A percentile compares a stretch with the other conserved stretches of the same genome.
phyloP scores from a whole-genome alignment of 257 asterid genomes.

The Agastache rugosa region DNA sequence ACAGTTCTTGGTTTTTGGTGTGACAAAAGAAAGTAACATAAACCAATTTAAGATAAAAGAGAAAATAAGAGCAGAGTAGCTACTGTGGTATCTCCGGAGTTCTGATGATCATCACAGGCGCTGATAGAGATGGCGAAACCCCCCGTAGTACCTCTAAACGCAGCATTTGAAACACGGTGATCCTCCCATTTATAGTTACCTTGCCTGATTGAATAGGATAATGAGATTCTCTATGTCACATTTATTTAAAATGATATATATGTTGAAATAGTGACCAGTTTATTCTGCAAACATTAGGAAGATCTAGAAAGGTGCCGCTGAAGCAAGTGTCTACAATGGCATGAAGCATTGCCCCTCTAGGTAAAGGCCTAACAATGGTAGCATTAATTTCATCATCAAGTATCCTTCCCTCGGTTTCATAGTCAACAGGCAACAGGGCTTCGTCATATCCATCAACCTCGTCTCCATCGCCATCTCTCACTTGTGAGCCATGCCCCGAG shows the following conservation, averaged over 20 bases:
- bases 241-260: not conserved
- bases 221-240: not conserved
- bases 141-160: slow-evolving; percentile 70
- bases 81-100: slow-evolving; percentile 81
- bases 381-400: slow-evolving; percentile 83
- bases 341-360: slow-evolving; percentile 74
- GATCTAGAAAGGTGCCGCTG: slow-evolving; percentile 85
- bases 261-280: slow-evolving; percentile 51
- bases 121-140: slow-evolving; percentile 78
- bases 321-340: slow-evolving; percentile 85
- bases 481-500: slow-evolving; percentile 81
- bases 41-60: not conserved
- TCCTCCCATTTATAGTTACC: slow-evolving; percentile 75
- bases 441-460: slow-evolving; percentile 85
- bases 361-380: slow-evolving; percentile 78
- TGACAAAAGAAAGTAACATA: not conserved
- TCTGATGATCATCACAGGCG: slow-evolving; percentile 89
- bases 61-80: slow-evolving; percentile 13
- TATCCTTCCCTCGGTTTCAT: slow-evolving; percentile 70
- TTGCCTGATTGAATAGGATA: slow-evolving; percentile 53
- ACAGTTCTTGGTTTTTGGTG: not conserved
- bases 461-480: slow-evolving; percentile 68
- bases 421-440: slow-evolving; percentile 77
- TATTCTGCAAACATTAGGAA: slow-evolving; percentile 64
- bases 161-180: slow-evolving; percentile 47